Conservation (phyloP, 2,329 filamentous ascomycete species). For the Exophiala mesophila region DNA sequence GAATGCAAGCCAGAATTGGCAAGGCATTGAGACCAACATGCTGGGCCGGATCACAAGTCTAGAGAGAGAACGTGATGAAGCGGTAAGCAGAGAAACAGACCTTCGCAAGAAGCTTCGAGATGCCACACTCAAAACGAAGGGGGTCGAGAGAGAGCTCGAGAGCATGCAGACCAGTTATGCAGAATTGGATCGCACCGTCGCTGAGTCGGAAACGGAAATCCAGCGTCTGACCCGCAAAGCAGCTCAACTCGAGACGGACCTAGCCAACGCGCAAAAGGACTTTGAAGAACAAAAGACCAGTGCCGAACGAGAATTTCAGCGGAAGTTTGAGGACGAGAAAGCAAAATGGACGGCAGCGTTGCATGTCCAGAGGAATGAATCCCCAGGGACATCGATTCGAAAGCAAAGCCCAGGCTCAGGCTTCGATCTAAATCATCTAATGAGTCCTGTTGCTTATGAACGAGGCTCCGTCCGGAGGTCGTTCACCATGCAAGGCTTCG, state of each 20-base stretch:
- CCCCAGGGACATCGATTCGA: constrained; percentile 39
- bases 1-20: constrained; percentile 94
- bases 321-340: constrained; percentile 62
- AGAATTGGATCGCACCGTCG: constrained; percentile 52
- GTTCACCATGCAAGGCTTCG: constrained; percentile 34
- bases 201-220: constrained; percentile 59
- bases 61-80: constrained; percentile 88
- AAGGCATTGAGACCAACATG: constrained; percentile 85
- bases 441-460: constrained; percentile 30
- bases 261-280: constrained; percentile 54
- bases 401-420: constrained; percentile 32
- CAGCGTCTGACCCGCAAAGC: constrained; percentile 41
- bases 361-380: constrained; percentile 37
- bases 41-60: constrained; percentile 69
- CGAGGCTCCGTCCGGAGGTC: constrained; percentile 39
- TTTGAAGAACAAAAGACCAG: constrained; percentile 56
- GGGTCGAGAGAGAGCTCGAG: constrained; percentile 78
- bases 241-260: constrained; percentile 53
- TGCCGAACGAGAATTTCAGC: constrained; percentile 53
- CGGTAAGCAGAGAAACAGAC: constrained; percentile 74
- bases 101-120: constrained; percentile 86
- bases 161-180: constrained; percentile 45
- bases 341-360: constrained; percentile 51
- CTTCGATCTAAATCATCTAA: constrained; percentile 35
- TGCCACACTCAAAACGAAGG: constrained; percentile 63